Evolutionary conservation across 495 filamentous ascomycete species (phyloP), one percentile per base, ranked within the genome.

Genomic region (Neurospora sp.): DNA sequence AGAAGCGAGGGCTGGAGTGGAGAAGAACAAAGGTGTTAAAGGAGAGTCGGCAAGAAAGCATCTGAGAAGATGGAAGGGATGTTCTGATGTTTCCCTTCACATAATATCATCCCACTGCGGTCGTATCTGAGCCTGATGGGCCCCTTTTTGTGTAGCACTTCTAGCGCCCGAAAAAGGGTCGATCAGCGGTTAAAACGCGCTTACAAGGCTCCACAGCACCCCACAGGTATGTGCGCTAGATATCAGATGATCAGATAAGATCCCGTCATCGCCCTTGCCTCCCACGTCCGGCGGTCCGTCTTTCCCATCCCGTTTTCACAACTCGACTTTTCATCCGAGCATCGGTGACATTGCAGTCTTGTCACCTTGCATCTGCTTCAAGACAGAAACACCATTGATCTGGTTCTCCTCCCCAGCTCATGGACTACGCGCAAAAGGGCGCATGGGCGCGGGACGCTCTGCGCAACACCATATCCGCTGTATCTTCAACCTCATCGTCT

Each of bases 201-300:
- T 35, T 16, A 61, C 53, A 5, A 12, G 9, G 47, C 22, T 8
- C 53, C 53, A 61, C 53, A 8, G 27, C 12, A 61, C 14, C 27
- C 53, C 27, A 65, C 53, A 65, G 27, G 12, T 0, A 18, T 16
- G 14, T 65, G 27, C 53, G 53, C 53, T 35, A 65, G 31, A 18
- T 68, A 74, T 74, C 73, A 61, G 73, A 74, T 74, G 18, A 74
- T 74, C 73, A 68, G 73, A 74, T 74, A 74, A 74, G 73, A 70
- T 74, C 14, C 27, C 14, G 14, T 65, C 27, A 35, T 69, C n/a
- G 72, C 31, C 53, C 20, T 22, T 12, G 5, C 61, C 35, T 39
- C 37, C 1, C 53, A 39, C 14, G 61, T 42, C 65, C 61, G 27
- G 12, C 22, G 6, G 10, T n/a, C 10, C 27, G 31, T 39, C 59